phyloP scores from a whole-genome alignment of 495 filamentous ascomycete genomes.

The Penicillium atrosanguineum region DNA sequence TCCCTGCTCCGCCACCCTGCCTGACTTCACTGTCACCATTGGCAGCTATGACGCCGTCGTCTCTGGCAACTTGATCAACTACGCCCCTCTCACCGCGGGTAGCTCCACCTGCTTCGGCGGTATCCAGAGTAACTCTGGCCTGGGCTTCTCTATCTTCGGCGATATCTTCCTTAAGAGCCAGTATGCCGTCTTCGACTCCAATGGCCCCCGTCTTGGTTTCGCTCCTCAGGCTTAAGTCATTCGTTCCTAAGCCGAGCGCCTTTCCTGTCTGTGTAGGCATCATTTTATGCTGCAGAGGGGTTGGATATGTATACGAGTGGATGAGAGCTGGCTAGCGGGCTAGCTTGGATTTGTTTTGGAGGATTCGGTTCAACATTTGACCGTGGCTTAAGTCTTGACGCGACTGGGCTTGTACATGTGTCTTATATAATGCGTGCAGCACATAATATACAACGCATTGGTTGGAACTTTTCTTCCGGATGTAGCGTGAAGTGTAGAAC shows the following conservation, averaged over 20 bases:
- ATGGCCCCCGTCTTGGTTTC: conserved; percentile 58
- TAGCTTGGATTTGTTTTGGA: conserved; percentile 10
- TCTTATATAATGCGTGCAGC: conserved; percentile 18
- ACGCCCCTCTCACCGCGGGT: conserved; percentile 37
- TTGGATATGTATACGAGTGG: neutral
- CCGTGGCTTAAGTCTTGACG: conserved; percentile 12
- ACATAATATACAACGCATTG: conserved; percentile 19
- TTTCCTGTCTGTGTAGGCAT: neutral
- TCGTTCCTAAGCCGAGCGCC: conserved; percentile 4
- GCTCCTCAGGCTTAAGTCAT: conserved; percentile 42
- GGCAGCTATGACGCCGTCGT: conserved; percentile 43
- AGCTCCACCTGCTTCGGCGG: conserved; percentile 60
- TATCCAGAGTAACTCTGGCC: conserved; percentile 59
- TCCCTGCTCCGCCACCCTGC: conserved; percentile 60
- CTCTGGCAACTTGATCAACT: conserved; percentile 44
- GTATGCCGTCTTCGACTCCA: conserved; percentile 71
- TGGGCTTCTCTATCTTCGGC: conserved; percentile 69
- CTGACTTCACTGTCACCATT: conserved; percentile 61
- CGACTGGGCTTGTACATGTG: conserved; percentile 26
- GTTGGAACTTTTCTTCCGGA: neutral
- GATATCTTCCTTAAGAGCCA: conserved; percentile 78
- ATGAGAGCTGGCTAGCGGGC: conserved; percentile 16
- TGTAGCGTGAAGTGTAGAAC: neutral
- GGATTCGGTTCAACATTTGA: conserved; percentile 13
- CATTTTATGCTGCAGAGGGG: neutral